Base-by-base conservation (phyloP, 345 rosid genomes). In the Hibiscus syriacus region DNA sequence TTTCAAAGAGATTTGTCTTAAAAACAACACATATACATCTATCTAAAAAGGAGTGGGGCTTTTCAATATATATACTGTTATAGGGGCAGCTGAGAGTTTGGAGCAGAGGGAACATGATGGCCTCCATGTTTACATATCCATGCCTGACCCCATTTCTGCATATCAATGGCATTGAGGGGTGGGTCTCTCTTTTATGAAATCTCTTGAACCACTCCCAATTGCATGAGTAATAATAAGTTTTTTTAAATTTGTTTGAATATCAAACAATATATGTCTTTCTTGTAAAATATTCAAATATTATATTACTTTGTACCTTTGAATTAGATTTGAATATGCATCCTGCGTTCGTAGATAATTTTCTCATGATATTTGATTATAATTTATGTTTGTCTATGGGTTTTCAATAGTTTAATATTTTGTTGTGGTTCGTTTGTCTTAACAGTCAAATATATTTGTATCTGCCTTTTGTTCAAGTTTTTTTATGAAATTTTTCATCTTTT, bases 91-190 rank as follows among this genome's bases (percentile, higher is more conserved):
- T 79, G 79, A 79, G 83, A 79, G 89, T 84, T 82, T 64, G 84
- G 74, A 77, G 77, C 69, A 77, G 87, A 84, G 87, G 90, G 83
- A 77, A 81, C 96, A 87, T 86, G 85, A 87, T 87, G 88, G 81
- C 85, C 76, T 81, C 93, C 93, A 81, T 83, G 80, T 69, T 81
- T 77, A 70, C 85, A 76, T 68, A 63, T 76, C 64, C 85, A 80
- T 84, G 86, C 91, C 76, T 80, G 64, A 0, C 29, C 55, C 20
- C 38, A 11, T 4, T 50, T 54, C 27, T 73, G 65, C 79, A 74
- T 73, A 72, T 74, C 74, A 80, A 70, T 75, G 77, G 70, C 68
- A 62, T 52, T 58, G 58, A 23, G 53, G 66, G 80, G 48, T 58
- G 26, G 45, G 70, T 53, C 70, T 69, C 70, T 67, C 75, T 72